These are phyloP conservation scores for Salix viminalis DNA, from an alignment of 345 rosid species.

Conservation along the genomic window DNA sequence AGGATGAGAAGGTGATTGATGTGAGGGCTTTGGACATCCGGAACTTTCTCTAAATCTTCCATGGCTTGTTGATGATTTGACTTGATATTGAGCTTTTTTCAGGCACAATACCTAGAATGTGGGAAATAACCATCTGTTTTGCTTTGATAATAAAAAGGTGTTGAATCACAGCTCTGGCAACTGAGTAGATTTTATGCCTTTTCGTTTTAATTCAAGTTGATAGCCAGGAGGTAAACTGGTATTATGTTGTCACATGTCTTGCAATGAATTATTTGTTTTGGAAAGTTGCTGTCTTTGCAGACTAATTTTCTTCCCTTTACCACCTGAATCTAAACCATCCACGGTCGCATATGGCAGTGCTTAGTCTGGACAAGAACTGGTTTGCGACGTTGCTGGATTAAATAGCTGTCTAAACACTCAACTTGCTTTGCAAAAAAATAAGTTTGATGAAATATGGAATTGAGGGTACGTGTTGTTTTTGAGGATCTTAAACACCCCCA, in stretches of 20 bases:
- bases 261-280: not conserved
- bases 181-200: conserved; percentile 2
- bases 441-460: not conserved
- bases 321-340: not conserved
- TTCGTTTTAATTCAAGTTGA: not conserved
- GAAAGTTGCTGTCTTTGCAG: not conserved
- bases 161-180: conserved; percentile 5
- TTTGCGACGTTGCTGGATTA: not conserved
- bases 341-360: too few relatives aligned
- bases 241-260: conserved; percentile 2
- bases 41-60: conserved; percentile 57
- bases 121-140: conserved; percentile 14
- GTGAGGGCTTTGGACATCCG: conserved; percentile 91
- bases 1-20: conserved; percentile 67
- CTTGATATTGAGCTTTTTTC: conserved; percentile 1
- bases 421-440: not conserved
- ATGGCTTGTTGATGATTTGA: conserved; percentile 1
- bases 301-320: not conserved
- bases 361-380: not conserved
- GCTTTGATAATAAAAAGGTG: conserved; percentile 20
- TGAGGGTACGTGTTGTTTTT: too few relatives aligned
- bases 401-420: not conserved
- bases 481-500: not conserved
- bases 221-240: conserved; percentile 1
- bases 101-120: not conserved